phyloP scores from a whole-genome alignment of 2,329 filamentous ascomycete species.

The Macrophomina phaseolina region DNA sequence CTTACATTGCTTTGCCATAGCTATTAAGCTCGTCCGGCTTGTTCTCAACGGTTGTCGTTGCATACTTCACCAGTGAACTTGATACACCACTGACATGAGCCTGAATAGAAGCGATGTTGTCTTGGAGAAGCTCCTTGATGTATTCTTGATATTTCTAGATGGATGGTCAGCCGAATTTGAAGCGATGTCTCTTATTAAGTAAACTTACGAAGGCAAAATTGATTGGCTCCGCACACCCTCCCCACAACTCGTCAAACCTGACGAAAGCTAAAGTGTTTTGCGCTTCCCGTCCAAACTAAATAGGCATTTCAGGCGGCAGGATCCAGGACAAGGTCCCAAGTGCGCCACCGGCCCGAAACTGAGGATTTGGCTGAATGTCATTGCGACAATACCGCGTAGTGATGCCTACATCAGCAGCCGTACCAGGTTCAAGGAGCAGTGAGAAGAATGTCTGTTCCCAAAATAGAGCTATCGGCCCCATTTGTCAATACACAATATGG shows the following conservation, averaged over 20 bases:
- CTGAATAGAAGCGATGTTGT: constrained; percentile 1
- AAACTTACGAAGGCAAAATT: background rate
- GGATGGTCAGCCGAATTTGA: background rate
- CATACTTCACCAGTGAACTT: background rate
- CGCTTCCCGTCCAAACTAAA: no score
- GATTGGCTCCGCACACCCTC: background rate
- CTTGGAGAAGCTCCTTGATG: background rate
- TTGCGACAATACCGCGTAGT: no score
- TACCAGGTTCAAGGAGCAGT: background rate
- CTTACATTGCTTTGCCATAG: background rate
- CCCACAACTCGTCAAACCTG: constrained; percentile 10
- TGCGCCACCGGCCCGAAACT: no score
- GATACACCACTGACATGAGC: background rate
- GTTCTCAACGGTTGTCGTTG: background rate
- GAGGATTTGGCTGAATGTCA: no score
- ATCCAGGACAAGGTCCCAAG: no score
- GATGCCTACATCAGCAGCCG: background rate
- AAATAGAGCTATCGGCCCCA: background rate
- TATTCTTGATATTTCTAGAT: background rate
- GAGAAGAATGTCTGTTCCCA: background rate
- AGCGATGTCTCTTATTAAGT: background rate
- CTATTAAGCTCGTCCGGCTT: background rate
- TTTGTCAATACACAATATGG: background rate
- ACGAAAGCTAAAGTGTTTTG: background rate
- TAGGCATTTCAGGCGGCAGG: no score